Evolutionary conservation across 768 basidiomycete species (phyloP).

Genomic region (Agaricus sinodeliciosus): DNA sequence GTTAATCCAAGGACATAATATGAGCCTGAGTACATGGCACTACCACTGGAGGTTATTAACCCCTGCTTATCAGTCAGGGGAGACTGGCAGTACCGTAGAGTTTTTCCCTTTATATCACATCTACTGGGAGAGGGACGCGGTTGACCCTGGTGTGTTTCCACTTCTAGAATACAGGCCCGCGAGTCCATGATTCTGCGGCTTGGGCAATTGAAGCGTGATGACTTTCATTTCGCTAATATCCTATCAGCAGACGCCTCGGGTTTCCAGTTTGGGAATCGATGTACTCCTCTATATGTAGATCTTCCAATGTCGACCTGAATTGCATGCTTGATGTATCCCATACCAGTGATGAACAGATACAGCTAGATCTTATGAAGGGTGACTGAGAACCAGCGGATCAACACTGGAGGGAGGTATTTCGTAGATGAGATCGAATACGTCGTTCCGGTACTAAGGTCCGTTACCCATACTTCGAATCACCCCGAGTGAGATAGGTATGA

Average conservation of each 20-base stretch:
- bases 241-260: conserved; percentile 4
- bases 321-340: not conserved
- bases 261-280: conserved; percentile 2
- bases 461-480: not conserved
- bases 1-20: conserved; percentile 11
- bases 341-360: not conserved
- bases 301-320: not conserved
- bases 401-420: too few relatives aligned
- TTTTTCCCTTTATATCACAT: conserved; percentile 5
- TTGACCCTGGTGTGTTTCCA: conserved; percentile 6
- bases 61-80: not conserved
- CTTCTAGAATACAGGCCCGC: conserved; percentile 2
- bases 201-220: conserved; percentile 1
- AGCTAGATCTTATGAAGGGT: not conserved
- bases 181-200: not conserved
- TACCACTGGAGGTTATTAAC: not conserved
- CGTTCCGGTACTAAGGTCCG: not conserved
- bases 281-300: conserved; percentile 1
- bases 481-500: not conserved
- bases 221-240: conserved; percentile 7
- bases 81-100: not conserved
- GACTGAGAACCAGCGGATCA: too few relatives aligned
- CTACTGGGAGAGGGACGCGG: not conserved
- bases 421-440: not conserved
- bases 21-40: conserved; percentile 9